A percentile compares a stretch with the other conserved stretches of the same genome.
phyloP scores from a whole-genome alignment of 441 rosid species.

The Eruca vesicaria region DNA sequence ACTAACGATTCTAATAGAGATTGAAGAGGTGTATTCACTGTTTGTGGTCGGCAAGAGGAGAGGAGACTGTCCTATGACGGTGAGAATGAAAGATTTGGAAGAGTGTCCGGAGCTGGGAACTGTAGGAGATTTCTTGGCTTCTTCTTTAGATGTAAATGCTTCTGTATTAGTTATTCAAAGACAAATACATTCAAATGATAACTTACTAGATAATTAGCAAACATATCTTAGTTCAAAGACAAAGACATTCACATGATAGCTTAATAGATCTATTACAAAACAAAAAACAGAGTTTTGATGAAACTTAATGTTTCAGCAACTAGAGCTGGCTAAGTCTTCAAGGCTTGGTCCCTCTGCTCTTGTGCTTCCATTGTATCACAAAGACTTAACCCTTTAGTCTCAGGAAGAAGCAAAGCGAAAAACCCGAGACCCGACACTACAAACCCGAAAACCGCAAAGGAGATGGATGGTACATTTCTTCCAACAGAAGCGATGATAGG shows the following conservation, averaged over 20 bases:
- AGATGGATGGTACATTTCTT: conserved; percentile 26
- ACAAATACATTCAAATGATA: conserved; percentile 33
- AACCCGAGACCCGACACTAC: conserved; percentile 41
- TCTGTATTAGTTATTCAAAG: conserved; percentile 69
- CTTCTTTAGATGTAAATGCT: conserved; percentile 48
- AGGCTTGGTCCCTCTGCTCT: conserved; percentile 40
- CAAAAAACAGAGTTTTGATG: not conserved
- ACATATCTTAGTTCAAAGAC: conserved; percentile 45
- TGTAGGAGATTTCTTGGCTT: conserved; percentile 70
- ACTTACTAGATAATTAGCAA: conserved; percentile 17
- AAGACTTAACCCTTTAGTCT: conserved; percentile 45
- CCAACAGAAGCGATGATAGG: conserved; percentile 57
- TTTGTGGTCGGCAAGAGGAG: conserved; percentile 71
- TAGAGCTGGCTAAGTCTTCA: not conserved
- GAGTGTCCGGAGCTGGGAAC: conserved; percentile 67
- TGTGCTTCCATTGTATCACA: conserved; percentile 64
- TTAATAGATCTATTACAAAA: not conserved
- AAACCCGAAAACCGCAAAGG: conserved; percentile 56
- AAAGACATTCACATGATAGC: conserved; percentile 27
- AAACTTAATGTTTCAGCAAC: not conserved
- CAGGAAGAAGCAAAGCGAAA: conserved; percentile 47
- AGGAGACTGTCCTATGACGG: conserved; percentile 46
- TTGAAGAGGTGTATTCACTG: conserved; percentile 49
- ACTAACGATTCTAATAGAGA: conserved; percentile 36
- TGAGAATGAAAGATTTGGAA: conserved; percentile 74